Base-by-base conservation (phyloP, 1,284 basidiomycete genomes). In the Pyrrhoderma noxium region DNA sequence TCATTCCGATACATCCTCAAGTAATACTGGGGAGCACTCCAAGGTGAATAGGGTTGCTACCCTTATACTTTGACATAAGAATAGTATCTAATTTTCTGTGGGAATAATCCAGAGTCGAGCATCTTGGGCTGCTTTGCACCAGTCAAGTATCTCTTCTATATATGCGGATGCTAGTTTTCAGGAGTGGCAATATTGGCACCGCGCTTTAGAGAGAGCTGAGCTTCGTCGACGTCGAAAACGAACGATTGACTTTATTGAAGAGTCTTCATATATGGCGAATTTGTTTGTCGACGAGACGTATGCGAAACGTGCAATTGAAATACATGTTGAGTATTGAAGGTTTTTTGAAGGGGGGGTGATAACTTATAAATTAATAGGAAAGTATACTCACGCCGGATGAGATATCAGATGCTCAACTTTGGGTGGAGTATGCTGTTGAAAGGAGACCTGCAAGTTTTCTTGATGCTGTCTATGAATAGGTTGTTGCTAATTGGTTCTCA, bases 61-160 rank as follows among this genome's bases (percentile, higher is more conserved):
- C 34, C 45, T 31, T 31, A 31, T 11, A 5, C 27, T 31, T n/a
- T n/a, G n/a, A n/a, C n/a, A n/a, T n/a, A n/a, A n/a, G n/a, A n/a
- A n/a, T n/a, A 37, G 38, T 22, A n/a, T 22, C 5, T 16, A 40
- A 40, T 5, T 40, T 4, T 40, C 7, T 2, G 16, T 43, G 11
- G 19, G 38, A 16, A n/a, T 4, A 44, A 45, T 43, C 9, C 51
- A 74, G 72, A 73, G 71, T 52, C 68, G 64, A 51, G 66, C 71
- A 57, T 73, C 72, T 5, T 74, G 71, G 70, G 67, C 67, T 3
- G 67, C 67, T 1, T 64, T 74, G 23, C 72, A 69, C 56, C 62
- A 60, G 44, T 69, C 67, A 3, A 63, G 57, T 3, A 57, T 69
- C 11, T 63, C 70, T 50, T 68, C 71, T 0, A 62, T 62, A 46